Base-by-base conservation (phyloP, 352 stramenopile species). In the Phytopythium sindhum region DNA sequence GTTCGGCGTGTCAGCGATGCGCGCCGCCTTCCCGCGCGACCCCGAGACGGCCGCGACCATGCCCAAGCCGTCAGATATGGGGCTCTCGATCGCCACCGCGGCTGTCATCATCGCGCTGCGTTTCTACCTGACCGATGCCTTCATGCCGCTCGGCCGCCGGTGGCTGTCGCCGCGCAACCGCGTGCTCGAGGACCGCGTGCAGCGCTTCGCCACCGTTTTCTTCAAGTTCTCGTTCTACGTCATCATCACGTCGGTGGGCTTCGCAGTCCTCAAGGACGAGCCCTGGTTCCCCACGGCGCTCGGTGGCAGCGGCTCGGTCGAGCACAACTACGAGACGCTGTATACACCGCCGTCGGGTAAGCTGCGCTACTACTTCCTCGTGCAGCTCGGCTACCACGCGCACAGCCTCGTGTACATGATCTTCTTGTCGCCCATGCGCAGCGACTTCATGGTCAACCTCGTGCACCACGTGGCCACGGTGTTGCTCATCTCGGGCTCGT, bases 381-480 rank as follows among this genome's bases (percentile, higher is more conserved):
- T 84, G 51, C 75, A 87, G 56, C 67, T 87, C 26, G 78, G 78
- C 26, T 87, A 87, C 57, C 78, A 87, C 69, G 68, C 71, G 52
- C 78, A 87, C 48, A 84, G 75, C 52, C 52, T 87, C 6, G 29
- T 87, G 11, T 87, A 73, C 66, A 84, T 87, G 78, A 52, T 84
- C 37, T 61, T 84, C 45, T 71, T 87, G 56, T 84, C 78, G 29
- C 73, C 78, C 33, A 82, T 84, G 45, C 75, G 78, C 14, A 84
- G 80, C 68, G 78, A 87, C 67, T 87, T 87, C 63, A 69, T 84
- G 35, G 78, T 84, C 58, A 87, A 84, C 75, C 42, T 82, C 51
- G 42, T 87, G 45, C 78, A 87, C 41, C 78, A 87, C 60, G 69
- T 87, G 51, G 75, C 75, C 41, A 87, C 78, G 24, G 81, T 87